Conservation (phyloP, 1,139 yeast species). For the Kurtzmaniella quercitrusa region DNA sequence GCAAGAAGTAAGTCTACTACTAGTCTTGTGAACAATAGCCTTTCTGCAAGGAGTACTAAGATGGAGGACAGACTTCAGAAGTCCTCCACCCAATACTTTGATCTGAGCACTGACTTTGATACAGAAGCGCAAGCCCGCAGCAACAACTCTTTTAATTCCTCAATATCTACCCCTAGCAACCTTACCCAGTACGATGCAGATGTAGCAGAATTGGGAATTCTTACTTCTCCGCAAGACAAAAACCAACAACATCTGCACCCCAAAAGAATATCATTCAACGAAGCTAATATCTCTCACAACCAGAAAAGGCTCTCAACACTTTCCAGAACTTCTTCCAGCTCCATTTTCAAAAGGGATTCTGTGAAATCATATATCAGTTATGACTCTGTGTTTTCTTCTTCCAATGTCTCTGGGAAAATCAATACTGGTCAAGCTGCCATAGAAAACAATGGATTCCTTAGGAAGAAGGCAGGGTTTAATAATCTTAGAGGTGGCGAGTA, state of each 20-base stretch:
- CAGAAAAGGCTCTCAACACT: constrained; percentile 20
- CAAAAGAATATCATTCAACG: constrained; percentile 26
- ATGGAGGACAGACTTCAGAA: constrained; percentile 5
- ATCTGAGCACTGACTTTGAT: constrained; percentile 15
- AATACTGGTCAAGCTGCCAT: constrained; percentile 2
- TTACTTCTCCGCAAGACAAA: constrained; percentile 37
- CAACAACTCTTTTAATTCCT: constrained; percentile 22
- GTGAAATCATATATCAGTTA: constrained; percentile 50
- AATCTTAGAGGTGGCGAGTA: constrained; percentile 28
- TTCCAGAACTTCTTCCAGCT: constrained; percentile 23
- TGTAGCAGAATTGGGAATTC: constrained; percentile 43
- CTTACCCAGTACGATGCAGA: constrained; percentile 40
- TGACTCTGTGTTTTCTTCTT: constrained; percentile 49
- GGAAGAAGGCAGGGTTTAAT: constrained; percentile 35
- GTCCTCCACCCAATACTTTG: constrained; percentile 18
- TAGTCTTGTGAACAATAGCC: no score
- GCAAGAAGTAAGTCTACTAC: neutral
- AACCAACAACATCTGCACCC: constrained; percentile 9
- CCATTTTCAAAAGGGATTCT: constrained; percentile 34
- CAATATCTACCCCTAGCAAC: constrained; percentile 40
- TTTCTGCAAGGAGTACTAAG: neutral
- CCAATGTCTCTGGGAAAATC: constrained; percentile 20
- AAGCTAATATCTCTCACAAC: constrained; percentile 11
- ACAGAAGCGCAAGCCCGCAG: constrained; percentile 4
- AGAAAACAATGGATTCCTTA: constrained; percentile 16